Evolutionary conservation across 1,284 basidiomycete species (phyloP), one percentile per base, ranked within the genome.

Genomic region (Leucoagaricus sp.): DNA sequence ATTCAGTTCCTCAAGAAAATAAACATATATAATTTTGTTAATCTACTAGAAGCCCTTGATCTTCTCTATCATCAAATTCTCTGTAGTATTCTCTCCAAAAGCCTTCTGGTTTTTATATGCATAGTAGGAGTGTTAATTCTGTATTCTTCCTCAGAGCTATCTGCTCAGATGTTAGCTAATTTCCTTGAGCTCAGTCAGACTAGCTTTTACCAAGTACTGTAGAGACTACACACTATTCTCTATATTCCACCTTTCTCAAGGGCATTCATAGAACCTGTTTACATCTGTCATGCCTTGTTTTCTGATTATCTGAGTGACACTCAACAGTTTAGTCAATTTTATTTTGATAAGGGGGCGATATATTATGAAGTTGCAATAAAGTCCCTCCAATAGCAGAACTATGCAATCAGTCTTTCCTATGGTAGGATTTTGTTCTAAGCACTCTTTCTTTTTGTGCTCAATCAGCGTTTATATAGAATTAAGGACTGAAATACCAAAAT

Each of bases 271-370:
- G 15, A 29, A 2, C 3, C 6, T 12, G 9, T 54, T 19, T 5
- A 28, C 13, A 38, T 54, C n/a, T 41, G 40, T 31, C 53, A 54
- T 29, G 53, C 53, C 1, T 54, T 45, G 2, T 54, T 54, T 17
- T 23, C 23, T 7, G 53, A 54, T 23, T 54, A 28, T 33, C 33
- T 54, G 13, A 15, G 4, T 7, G 19, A 54, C 9, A 33, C 53
- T 9, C 15, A 5, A 21, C 53, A 45, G 2, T 54, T 45, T 6
- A 26, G 36, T 10, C 5, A 13, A 13, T 38, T 40, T 47, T 19
- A 17, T 17, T 25, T 7, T 29, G 25, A 40, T n/a, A 19, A 45
- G 28, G 15, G 0, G 28, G 23, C 4, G 17, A n/a, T 29, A 8
- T 31, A 45, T 31, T 1, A 5, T 53, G 40, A 34, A 8, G 1